Percentiles rank a stretch among this genome's conserved stretches.
Evolutionary conservation across 2,329 filamentous ascomycete species (phyloP).

Genomic region (Colletotrichum eremochloae): DNA sequence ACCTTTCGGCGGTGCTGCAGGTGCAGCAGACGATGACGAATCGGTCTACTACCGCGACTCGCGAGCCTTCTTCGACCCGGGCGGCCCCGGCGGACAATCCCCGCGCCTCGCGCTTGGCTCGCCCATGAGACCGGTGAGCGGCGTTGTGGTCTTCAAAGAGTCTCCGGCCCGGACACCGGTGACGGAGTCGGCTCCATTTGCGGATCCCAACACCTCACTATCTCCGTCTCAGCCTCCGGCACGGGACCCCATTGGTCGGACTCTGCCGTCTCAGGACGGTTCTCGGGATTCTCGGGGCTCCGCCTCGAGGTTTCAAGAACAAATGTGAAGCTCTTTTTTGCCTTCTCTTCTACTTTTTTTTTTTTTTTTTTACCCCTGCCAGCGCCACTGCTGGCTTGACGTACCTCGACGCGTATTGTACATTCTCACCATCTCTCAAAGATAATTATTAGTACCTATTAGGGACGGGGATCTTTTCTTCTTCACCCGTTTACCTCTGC

Average conservation of each 20-base stretch:
- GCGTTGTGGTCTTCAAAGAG: conserved; percentile 71
- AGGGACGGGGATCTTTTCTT: background rate
- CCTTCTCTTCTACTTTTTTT: background rate
- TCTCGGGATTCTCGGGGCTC: conserved; percentile 50
- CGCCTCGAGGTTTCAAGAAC: conserved; percentile 58
- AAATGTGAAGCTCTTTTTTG: conserved; percentile 46
- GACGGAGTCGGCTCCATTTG: conserved; percentile 66
- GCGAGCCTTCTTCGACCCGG: conserved; percentile 58
- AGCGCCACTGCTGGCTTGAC: conserved; percentile 22
- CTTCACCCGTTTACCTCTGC: conserved; percentile 5
- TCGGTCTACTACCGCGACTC: conserved; percentile 69
- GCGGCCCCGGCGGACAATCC: conserved; percentile 47
- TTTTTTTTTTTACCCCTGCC: conserved; percentile 12
- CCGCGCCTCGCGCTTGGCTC: conserved; percentile 65
- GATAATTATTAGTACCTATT: conserved; percentile 41
- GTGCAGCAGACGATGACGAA: conserved; percentile 51
- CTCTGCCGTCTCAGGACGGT: conserved; percentile 53
- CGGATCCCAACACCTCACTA: conserved; percentile 45
- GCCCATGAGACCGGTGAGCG: conserved; percentile 72
- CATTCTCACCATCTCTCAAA: conserved; percentile 37
- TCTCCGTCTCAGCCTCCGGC: conserved; percentile 46
- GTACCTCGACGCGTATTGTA: conserved; percentile 38
- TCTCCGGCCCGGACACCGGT: conserved; percentile 75
- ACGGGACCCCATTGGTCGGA: conserved; percentile 55
- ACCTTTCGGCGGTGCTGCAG: conserved; percentile 44